Conservation (phyloP, 352 stramenopile genomes). For the Pilasporangium apinafurcum region DNA sequence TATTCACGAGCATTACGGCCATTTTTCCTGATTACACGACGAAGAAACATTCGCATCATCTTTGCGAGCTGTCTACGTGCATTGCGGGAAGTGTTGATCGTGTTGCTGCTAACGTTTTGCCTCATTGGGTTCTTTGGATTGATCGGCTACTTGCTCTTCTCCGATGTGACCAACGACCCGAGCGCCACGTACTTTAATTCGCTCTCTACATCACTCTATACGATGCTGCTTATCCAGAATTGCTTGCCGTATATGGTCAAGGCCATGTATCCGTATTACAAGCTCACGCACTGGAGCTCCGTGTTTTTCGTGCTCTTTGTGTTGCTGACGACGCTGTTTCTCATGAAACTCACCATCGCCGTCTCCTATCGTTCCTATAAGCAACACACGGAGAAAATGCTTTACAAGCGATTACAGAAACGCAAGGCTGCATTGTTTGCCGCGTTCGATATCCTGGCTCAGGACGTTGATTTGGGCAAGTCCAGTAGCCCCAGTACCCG, state of each 20-base stretch:
- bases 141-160: conserved; percentile 73
- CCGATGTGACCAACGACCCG: conserved; percentile 44
- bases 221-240: conserved; percentile 77
- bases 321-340: conserved; percentile 71
- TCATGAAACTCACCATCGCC: conserved; percentile 81
- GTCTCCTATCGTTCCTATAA: conserved; percentile 84
- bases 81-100: conserved; percentile 61
- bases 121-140: conserved; percentile 78
- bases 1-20: conserved; percentile 62
- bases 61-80: conserved; percentile 78
- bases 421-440: conserved; percentile 71
- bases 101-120: conserved; percentile 63
- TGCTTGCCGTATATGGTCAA: conserved; percentile 78
- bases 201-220: conserved; percentile 70
- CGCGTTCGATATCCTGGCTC: conserved; percentile 69
- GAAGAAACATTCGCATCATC: conserved; percentile 80
- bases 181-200: conserved; percentile 61
- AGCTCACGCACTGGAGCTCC: conserved; percentile 69
- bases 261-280: conserved; percentile 81
- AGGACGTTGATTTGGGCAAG: conserved; percentile 38
- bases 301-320: conserved; percentile 80
- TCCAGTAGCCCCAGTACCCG: conserved; percentile 19
- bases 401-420: conserved; percentile 83
- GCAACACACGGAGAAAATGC: conserved; percentile 78
- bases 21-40: conserved; percentile 76